These are phyloP conservation scores for Paecilomyces formosus DNA, from an alignment of 2,329 filamentous ascomycete species.

Conservation along the genomic window DNA sequence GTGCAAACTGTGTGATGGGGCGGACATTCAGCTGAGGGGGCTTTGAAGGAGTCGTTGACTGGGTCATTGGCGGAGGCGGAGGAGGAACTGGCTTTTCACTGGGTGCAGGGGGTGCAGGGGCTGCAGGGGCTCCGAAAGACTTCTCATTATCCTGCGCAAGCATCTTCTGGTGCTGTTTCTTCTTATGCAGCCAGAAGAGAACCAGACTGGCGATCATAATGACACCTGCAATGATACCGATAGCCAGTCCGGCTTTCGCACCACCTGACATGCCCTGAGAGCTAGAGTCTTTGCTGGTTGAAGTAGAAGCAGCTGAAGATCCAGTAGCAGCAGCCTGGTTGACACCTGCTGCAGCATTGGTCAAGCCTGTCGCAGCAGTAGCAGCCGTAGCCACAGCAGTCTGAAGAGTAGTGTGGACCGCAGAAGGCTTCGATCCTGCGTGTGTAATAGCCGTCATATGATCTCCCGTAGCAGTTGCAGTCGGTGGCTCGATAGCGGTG, in stretches of 20 bases:
- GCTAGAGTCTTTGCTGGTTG: constrained; percentile 9
- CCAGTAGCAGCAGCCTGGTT: constrained; percentile 15
- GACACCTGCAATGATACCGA: constrained; percentile 68
- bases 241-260: constrained; percentile 72
- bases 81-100: constrained; percentile 22
- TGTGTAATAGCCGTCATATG: constrained; percentile 3
- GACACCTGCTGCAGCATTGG: constrained; percentile 1
- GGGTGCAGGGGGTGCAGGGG: constrained; percentile 13
- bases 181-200: constrained; percentile 68
- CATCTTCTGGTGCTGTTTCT: constrained; percentile 50
- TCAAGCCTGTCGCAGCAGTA: constrained; percentile 9
- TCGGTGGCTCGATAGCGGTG: constrained; percentile 2
- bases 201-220: constrained; percentile 59
- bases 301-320: constrained; percentile 12
- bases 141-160: constrained; percentile 60
- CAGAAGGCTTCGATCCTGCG: constrained; percentile 3
- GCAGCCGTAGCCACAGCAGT: constrained; percentile 18
- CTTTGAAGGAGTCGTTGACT: constrained; percentile 35
- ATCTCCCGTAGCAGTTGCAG: constrained; percentile 5
- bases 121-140: constrained; percentile 19
- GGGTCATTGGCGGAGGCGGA: constrained; percentile 27
- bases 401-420: constrained; percentile 12
- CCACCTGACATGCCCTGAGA: constrained; percentile 35
- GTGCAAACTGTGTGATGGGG: constrained; percentile 76
- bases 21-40: constrained; percentile 80